These are phyloP conservation scores for Logfia minima DNA, from an alignment of 129 eudicot genomes.

Conservation along the genomic window DNA sequence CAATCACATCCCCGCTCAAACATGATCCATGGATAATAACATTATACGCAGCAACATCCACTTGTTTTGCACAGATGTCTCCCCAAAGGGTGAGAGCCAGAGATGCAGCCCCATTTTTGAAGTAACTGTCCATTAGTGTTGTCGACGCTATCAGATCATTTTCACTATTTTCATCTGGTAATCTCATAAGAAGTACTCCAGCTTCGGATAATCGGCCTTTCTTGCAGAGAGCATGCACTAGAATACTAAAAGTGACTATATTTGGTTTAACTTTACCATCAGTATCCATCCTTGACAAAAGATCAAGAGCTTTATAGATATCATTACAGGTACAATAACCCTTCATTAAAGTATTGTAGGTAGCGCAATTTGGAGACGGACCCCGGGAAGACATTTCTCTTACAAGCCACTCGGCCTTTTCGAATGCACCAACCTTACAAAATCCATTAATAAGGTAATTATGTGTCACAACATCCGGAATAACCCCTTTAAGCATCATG, in stretches of 20 bases:
- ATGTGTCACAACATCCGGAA: conserved; percentile 68
- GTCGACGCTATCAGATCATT: conserved; percentile 57
- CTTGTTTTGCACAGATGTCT: conserved; percentile 31
- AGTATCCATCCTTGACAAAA: conserved; percentile 49
- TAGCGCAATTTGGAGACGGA: conserved; percentile 72
- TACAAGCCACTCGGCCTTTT: conserved; percentile 72
- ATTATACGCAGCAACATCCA: conserved; percentile 73
- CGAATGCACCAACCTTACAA: conserved; percentile 55
- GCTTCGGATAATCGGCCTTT: conserved; percentile 54
- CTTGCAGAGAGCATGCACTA: conserved; percentile 71
- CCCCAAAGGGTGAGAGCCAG: conserved; percentile 56
- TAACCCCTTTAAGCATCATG: conserved; percentile 44
- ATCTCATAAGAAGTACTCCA: conserved; percentile 48
- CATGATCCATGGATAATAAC: conserved; percentile 61
- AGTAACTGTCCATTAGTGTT: conserved; percentile 64
- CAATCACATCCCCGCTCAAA: conserved; percentile 36
- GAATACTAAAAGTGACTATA: conserved; percentile 63
- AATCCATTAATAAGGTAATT: conserved; percentile 72
- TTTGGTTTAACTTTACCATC: conserved; percentile 55
- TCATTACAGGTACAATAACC: conserved; percentile 63
- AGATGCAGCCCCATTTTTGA: conserved; percentile 56
- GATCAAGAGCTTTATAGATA: conserved; percentile 65
- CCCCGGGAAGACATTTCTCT: conserved; percentile 56
- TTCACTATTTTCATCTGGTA: conserved; percentile 45
- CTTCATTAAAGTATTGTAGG: conserved; percentile 72